These are phyloP conservation scores for Gnetum montanum DNA, from an alignment of 75 land plant genomes.

Conservation along the genomic window DNA sequence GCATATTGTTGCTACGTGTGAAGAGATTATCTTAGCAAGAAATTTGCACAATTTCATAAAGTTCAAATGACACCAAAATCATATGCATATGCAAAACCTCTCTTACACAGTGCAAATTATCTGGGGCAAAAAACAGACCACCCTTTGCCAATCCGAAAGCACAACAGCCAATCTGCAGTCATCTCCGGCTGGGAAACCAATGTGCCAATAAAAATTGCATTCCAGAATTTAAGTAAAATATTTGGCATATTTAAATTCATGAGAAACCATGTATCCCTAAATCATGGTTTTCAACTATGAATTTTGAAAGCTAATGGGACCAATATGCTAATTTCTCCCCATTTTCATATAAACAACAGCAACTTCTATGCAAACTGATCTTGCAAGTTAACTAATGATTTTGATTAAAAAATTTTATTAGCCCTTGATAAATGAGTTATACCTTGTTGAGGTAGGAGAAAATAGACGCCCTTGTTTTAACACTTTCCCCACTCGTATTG, in stretches of 20 bases:
- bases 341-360: too few relatives aligned
- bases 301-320: too few relatives aligned
- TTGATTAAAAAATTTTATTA: background rate
- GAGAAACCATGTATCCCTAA: background rate
- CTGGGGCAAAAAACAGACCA: background rate
- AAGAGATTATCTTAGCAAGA: background rate
- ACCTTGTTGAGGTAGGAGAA: constrained; percentile 65
- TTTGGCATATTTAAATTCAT: background rate
- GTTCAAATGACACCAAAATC: background rate
- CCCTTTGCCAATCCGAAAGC: background rate
- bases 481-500: constrained; percentile 81
- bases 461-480: constrained; percentile 47
- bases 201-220: background rate
- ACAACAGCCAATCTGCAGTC: background rate
- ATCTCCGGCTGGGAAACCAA: background rate
- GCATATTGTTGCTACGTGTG: background rate
- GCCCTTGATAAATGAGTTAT: background rate
- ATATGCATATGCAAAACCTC: background rate
- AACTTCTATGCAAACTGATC: too few relatives aligned
- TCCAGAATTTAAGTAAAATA: background rate
- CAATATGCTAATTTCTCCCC: too few relatives aligned
- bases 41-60: background rate
- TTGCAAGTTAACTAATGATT: background rate
- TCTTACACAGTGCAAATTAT: background rate
- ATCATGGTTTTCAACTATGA: background rate